Percentiles rank a stretch among this genome's conserved stretches.
Evolutionary conservation across 78 protist species (phyloP).

Genomic region (Dictyostelium discoideum): DNA sequence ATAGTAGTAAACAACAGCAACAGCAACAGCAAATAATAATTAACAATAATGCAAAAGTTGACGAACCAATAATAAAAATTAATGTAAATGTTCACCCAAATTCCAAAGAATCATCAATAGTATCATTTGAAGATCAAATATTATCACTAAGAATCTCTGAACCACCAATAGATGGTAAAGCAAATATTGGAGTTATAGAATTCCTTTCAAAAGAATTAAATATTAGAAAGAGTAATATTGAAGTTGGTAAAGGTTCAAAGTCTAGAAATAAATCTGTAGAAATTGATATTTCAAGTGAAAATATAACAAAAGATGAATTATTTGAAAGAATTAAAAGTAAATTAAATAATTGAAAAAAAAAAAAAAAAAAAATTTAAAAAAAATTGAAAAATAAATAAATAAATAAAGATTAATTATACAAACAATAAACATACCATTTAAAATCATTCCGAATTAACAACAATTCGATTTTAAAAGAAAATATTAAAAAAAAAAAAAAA

Average conservation of each 20-base stretch:
- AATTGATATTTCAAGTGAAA: conserved; percentile 25
- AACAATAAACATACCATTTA: no score
- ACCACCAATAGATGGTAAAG: conserved; percentile 60
- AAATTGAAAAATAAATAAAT: no score
- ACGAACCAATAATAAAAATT: conserved; percentile 5
- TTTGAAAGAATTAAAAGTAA: conserved; percentile 1
- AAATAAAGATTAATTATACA: no score
- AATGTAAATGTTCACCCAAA: conserved; percentile 56
- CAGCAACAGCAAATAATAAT: not conserved
- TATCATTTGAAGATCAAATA: not conserved
- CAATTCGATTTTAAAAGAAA: no score
- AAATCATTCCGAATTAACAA: no score
- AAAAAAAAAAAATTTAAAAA: not conserved
- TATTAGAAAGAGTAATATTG: conserved; percentile 28
- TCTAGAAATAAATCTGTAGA: conserved; percentile 25
- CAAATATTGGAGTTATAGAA: conserved; percentile 47
- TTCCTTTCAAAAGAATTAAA: conserved; percentile 48
- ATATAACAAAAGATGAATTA: not conserved
- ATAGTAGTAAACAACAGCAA: not conserved
- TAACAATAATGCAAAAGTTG: not conserved
- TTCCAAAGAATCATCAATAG: conserved; percentile 46
- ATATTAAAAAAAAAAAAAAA: no score
- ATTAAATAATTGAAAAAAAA: not conserved
- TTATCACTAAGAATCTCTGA: conserved; percentile 25
- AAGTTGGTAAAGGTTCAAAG: conserved; percentile 38